Evolutionary conservation across 352 stramenopile genomes (phyloP).

Genomic region (Phytophthora citricola): DNA sequence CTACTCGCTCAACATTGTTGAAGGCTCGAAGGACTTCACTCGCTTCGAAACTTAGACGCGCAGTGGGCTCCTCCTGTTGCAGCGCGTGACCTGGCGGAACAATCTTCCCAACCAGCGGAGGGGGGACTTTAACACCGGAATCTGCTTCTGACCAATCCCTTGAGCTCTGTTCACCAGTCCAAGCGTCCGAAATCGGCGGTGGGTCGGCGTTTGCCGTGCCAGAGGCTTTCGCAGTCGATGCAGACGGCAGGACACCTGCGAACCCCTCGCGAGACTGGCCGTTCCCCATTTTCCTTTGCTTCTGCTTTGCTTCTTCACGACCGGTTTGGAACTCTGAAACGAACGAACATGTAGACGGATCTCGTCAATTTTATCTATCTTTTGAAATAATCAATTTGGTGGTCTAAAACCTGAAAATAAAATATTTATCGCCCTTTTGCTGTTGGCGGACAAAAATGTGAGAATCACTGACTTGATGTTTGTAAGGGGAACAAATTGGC

Average conservation of each 20-base stretch:
- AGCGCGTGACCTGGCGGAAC: conserved; percentile 29
- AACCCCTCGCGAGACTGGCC: conserved; percentile 38
- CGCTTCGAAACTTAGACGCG: conserved; percentile 9
- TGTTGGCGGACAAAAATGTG: no score
- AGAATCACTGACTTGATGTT: no score
- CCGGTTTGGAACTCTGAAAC: conserved; percentile 13
- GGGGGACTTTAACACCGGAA: neutral
- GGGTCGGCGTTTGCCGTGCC: conserved; percentile 9
- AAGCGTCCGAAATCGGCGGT: conserved; percentile 24
- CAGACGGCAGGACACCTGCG: conserved; percentile 39
- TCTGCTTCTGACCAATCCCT: neutral
- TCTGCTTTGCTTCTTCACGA: neutral
- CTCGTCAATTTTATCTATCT: no score
- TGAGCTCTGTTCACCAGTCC: conserved; percentile 7
- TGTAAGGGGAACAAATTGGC: no score
- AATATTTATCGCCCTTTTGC: no score
- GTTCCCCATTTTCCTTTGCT: conserved; percentile 37
- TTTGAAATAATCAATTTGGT: no score
- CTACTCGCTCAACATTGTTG: conserved; percentile 7
- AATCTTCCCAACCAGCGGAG: conserved; percentile 20
- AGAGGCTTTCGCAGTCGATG: conserved; percentile 11
- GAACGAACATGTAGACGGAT: neutral
- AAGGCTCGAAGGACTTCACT: conserved; percentile 15
- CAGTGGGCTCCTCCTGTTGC: conserved; percentile 21
- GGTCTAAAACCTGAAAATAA: no score